A percentile compares a stretch with the other conserved stretches of the same genome.
phyloP scores from a whole-genome alignment of 2,329 filamentous ascomycete genomes.

The Cladophialophora psammophila region DNA sequence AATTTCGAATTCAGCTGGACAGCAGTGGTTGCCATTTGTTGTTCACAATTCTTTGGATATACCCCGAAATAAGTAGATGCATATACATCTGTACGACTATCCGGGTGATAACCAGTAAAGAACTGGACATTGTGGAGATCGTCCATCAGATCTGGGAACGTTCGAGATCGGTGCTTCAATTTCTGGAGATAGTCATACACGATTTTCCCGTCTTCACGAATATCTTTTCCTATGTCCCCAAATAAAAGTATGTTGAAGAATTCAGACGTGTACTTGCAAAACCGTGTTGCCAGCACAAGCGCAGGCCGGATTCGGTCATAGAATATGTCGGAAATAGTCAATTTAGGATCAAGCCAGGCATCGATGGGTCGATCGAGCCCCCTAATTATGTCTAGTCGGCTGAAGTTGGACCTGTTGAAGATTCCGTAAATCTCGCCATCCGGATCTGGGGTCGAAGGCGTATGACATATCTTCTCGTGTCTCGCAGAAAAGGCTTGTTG shows the following conservation, averaged over 20 bases:
- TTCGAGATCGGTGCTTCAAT: neutral
- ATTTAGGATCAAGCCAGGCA: constrained; percentile 2
- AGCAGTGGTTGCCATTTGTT: constrained; percentile 2
- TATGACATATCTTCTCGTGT: neutral
- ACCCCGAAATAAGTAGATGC: neutral
- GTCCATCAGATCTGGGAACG: neutral
- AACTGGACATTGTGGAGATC: constrained; percentile 3
- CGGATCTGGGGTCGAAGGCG: neutral
- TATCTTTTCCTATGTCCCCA: neutral
- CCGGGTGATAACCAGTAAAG: constrained; percentile 8
- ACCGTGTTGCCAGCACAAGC: constrained; percentile 18
- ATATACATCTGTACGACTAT: neutral
- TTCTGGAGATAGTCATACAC: neutral
- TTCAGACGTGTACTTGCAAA: constrained; percentile 5
- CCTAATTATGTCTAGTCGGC: constrained; percentile 1
- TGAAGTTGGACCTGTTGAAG: constrained; percentile 10
- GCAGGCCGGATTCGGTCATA: constrained; percentile 20
- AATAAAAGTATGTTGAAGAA: constrained; percentile 19
- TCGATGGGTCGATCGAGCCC: constrained; percentile 2
- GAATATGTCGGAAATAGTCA: constrained; percentile 23
- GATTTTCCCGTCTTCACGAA: neutral
- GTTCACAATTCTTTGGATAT: neutral
- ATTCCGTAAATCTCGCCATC: neutral
- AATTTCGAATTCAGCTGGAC: constrained; percentile 17
- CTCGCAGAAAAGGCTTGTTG: neutral